Percentiles rank a stretch among this genome's conserved stretches.
Evolutionary conservation across 306 rosid species (phyloP).

Genomic region (Dicorynia guianensis): DNA sequence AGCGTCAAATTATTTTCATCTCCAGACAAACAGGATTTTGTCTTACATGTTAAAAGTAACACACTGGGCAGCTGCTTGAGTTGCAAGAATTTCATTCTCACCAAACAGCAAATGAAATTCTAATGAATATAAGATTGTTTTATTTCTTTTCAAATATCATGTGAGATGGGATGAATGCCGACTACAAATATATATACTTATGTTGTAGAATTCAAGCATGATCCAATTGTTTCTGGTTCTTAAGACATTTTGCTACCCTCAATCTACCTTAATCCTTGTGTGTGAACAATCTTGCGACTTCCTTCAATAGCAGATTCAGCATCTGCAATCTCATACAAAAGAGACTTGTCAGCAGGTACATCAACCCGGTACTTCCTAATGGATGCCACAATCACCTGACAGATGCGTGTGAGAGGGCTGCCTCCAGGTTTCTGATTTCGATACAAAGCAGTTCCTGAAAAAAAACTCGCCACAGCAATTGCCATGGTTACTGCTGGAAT

Average conservation of each 20-base stretch:
- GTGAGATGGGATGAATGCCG: slow-evolving; percentile 9
- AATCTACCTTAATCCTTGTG: slow-evolving; percentile 62
- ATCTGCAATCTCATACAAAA: slow-evolving; percentile 67
- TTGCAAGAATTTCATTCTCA: neutral
- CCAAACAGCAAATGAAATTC: slow-evolving; percentile 6
- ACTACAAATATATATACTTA: neutral
- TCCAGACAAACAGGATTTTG: neutral
- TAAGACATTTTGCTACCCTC: neutral
- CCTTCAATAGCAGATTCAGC: slow-evolving; percentile 67
- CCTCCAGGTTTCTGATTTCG: slow-evolving; percentile 81
- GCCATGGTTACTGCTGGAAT: slow-evolving; percentile 80
- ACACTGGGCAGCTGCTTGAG: neutral
- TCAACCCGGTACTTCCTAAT: slow-evolving; percentile 51
- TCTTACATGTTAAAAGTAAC: slow-evolving; percentile 4
- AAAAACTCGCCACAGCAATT: slow-evolving; percentile 70
- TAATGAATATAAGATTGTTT: slow-evolving; percentile 8
- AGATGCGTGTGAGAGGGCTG: slow-evolving; percentile 71
- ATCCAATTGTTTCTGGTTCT: neutral
- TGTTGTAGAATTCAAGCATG: neutral
- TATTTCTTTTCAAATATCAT: slow-evolving; percentile 21
- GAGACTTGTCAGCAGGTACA: slow-evolving; percentile 61
- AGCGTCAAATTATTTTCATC: too few species aligned
- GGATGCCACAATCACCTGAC: slow-evolving; percentile 71
- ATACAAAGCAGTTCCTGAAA: slow-evolving; percentile 70
- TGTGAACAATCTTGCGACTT: slow-evolving; percentile 82